Conservation (phyloP, 164 flowering plant genomes). For the Sedum album region DNA sequence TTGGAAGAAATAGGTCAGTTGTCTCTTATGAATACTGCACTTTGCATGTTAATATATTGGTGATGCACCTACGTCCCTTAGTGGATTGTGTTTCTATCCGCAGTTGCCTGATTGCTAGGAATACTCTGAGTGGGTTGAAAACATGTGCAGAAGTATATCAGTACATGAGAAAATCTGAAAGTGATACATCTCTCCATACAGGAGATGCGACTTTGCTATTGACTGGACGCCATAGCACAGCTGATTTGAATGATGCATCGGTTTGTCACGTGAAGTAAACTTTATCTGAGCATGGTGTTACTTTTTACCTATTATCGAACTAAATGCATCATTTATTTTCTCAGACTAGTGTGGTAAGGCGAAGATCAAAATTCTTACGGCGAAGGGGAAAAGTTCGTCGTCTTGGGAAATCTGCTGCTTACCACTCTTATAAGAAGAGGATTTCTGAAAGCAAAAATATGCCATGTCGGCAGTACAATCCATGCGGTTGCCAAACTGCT, state of each 20-base stretch:
- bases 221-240: conserved; percentile 51
- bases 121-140: conserved; percentile 79
- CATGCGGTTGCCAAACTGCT: conserved; percentile 83
- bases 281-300: conserved; percentile 4
- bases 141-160: conserved; percentile 80
- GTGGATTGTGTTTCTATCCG: conserved; percentile 16
- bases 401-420: conserved; percentile 92
- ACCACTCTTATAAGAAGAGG: conserved; percentile 85
- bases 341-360: conserved; percentile 61
- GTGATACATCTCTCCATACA: conserved; percentile 29
- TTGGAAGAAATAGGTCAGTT: conserved; percentile 86
- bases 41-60: neutral
- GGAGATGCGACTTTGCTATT: conserved; percentile 51
- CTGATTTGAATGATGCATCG: conserved; percentile 40
- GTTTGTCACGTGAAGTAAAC: conserved; percentile 26
- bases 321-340: conserved; percentile 3
- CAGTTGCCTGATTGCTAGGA: conserved; percentile 94
- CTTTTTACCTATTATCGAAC: conserved; percentile 1
- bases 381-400: conserved; percentile 96
- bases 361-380: conserved; percentile 85
- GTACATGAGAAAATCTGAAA: conserved; percentile 58
- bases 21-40: neutral
- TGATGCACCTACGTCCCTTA: conserved; percentile 7
- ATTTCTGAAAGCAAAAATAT: conserved; percentile 89
- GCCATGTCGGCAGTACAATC: conserved; percentile 92